phyloP scores from a whole-genome alignment of 2,329 filamentous ascomycete species.

The Trichophyton schoenleinii region DNA sequence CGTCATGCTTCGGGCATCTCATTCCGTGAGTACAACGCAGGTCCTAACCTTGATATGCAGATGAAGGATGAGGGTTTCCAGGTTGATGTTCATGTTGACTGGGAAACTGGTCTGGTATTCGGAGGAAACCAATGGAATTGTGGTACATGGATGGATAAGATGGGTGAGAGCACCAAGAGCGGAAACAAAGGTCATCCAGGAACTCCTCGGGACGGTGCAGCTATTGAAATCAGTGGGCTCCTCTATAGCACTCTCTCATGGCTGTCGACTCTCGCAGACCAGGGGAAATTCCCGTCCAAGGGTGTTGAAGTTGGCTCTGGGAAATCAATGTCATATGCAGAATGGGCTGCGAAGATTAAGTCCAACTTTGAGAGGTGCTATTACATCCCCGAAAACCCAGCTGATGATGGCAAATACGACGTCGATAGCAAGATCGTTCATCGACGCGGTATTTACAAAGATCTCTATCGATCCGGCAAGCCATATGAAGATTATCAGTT shows the following conservation, averaged over 20 bases:
- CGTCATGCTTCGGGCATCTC: conserved; percentile 81
- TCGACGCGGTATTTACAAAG: conserved; percentile 94
- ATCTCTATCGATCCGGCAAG: conserved; percentile 84
- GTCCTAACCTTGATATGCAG: conserved; percentile 73
- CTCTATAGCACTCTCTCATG: conserved; percentile 80
- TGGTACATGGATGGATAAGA: conserved; percentile 99
- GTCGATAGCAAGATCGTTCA: conserved; percentile 70
- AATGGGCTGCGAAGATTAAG: conserved; percentile 72
- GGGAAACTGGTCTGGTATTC: conserved; percentile 80
- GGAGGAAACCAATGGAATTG: conserved; percentile 92
- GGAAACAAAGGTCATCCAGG: conserved; percentile 87
- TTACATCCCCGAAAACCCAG: conserved; percentile 60
- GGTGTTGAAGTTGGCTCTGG: conserved; percentile 57
- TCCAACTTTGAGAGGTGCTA: conserved; percentile 85
- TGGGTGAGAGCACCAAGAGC: conserved; percentile 86
- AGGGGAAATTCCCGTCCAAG: conserved; percentile 59
- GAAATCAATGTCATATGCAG: conserved; percentile 52
- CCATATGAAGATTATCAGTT: conserved; percentile 97
- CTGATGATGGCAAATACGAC: conserved; percentile 65
- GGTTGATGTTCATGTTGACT: conserved; percentile 81
- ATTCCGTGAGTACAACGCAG: conserved; percentile 90
- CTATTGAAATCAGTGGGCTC: conserved; percentile 87
- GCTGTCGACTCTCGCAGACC: conserved; percentile 54
- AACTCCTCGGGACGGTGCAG: conserved; percentile 91
- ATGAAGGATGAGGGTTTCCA: conserved; percentile 91